phyloP scores from a whole-genome alignment of 208 protist species.

The Crithidia sp. region DNA sequence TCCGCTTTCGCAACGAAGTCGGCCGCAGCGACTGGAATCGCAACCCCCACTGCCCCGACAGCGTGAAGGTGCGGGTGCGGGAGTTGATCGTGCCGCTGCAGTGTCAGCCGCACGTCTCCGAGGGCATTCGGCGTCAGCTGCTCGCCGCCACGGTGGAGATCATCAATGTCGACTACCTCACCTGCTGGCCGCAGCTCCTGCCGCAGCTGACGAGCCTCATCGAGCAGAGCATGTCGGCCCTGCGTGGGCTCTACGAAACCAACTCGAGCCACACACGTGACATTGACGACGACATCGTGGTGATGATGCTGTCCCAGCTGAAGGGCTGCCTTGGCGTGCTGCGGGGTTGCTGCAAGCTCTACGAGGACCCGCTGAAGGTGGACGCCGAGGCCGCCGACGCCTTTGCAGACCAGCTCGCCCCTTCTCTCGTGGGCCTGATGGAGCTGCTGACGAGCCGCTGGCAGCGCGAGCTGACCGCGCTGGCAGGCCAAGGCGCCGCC shows the following conservation, averaged over 20 bases:
- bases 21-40: constrained; percentile 78
- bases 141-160: constrained; percentile 69
- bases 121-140: constrained; percentile 76
- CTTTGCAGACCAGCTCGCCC: constrained; percentile 47
- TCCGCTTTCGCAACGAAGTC: constrained; percentile 81
- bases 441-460: constrained; percentile 55
- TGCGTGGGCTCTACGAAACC: constrained; percentile 28
- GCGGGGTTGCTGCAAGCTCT: constrained; percentile 68
- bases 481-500: constrained; percentile 14
- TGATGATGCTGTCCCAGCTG: constrained; percentile 49
- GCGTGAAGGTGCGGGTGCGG: constrained; percentile 50
- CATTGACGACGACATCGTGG: constrained; percentile 20
- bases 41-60: constrained; percentile 54
- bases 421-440: constrained; percentile 53
- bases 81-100: constrained; percentile 64
- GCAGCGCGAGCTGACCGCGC: constrained; percentile 37
- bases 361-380: constrained; percentile 59
- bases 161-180: constrained; percentile 75
- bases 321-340: constrained; percentile 73
- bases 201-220: constrained; percentile 59
- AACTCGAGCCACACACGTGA: constrained; percentile 24
- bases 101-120: constrained; percentile 68
- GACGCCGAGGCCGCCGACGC: constrained; percentile 52
- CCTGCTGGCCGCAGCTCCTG: constrained; percentile 69
- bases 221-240: constrained; percentile 34